Evolutionary conservation across 148 eudicot genomes (phyloP).

Genomic region (Polygonum maritimum): DNA sequence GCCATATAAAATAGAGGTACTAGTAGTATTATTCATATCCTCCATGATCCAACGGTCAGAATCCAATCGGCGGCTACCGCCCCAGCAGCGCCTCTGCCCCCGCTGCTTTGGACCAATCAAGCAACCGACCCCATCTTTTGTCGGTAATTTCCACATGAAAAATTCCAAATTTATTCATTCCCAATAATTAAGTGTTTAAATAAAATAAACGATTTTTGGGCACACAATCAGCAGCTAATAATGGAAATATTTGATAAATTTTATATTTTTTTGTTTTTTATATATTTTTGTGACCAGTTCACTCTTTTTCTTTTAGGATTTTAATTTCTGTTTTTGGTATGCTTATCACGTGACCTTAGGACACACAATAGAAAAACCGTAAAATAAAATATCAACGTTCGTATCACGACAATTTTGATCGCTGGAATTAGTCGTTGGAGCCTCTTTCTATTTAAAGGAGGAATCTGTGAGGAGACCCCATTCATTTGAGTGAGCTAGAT

Average conservation of each 20-base stretch:
- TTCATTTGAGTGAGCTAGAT: neutral
- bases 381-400: neutral
- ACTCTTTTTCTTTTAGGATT: too few species aligned
- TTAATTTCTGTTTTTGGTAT: too few species aligned
- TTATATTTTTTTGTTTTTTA: too few species aligned
- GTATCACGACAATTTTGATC: neutral
- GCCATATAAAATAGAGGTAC: neutral
- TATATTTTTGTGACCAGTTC: too few species aligned
- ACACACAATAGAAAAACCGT: too few species aligned
- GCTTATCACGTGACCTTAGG: too few species aligned
- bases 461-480: neutral
- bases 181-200: neutral
- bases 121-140: neutral
- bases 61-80: constrained; percentile 1
- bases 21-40: too few species aligned
- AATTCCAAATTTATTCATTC: neutral
- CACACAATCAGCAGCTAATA: too few species aligned
- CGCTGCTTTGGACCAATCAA: neutral
- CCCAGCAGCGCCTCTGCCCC: neutral
- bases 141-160: neutral
- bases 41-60: constrained; percentile 1
- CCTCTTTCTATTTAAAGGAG: constrained; percentile 1
- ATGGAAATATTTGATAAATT: too few species aligned
- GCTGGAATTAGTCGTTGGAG: neutral
- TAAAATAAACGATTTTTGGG: too few species aligned